phyloP scores from a whole-genome alignment of 2,329 filamentous ascomycete species.

The Cytospora piceae region DNA sequence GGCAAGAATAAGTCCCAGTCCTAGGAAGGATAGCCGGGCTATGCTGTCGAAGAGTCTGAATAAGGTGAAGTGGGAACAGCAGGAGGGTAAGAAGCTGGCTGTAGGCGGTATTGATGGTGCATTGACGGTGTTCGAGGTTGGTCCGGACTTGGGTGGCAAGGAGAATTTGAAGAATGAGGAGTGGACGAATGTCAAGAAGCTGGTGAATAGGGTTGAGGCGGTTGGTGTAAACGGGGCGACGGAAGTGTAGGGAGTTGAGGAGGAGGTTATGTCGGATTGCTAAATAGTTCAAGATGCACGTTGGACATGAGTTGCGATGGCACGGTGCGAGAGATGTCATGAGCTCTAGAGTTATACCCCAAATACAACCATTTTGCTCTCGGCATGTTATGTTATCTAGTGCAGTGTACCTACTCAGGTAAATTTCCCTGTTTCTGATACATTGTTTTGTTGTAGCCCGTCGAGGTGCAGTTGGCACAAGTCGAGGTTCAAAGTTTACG shows the following conservation, averaged over 20 bases:
- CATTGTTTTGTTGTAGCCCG: too few species aligned
- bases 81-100: conserved; percentile 83
- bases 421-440: too few species aligned
- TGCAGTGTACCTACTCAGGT: too few species aligned
- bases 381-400: not conserved
- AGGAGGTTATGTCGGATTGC: conserved; percentile 10
- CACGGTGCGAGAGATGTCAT: conserved; percentile 20
- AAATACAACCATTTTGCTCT: conserved; percentile 17
- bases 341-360: conserved; percentile 30
- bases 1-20: conserved; percentile 74
- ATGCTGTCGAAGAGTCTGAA: conserved; percentile 87
- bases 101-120: conserved; percentile 91
- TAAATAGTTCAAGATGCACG: conserved; percentile 9
- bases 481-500: too few species aligned
- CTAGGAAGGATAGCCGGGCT: conserved; percentile 65
- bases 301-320: conserved; percentile 19
- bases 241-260: conserved; percentile 38
- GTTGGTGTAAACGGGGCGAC: conserved; percentile 55
- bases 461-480: too few species aligned
- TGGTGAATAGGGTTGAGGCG: conserved; percentile 76
- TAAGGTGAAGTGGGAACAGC: conserved; percentile 90
- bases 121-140: conserved; percentile 91
- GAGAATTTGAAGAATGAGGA: conserved; percentile 85
- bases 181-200: conserved; percentile 90
- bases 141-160: conserved; percentile 78